A percentile compares a stretch with the other conserved stretches of the same genome.
These are phyloP conservation scores for Fagus sylvatica DNA, from an alignment of 306 rosid genomes.

Conservation along the genomic window DNA sequence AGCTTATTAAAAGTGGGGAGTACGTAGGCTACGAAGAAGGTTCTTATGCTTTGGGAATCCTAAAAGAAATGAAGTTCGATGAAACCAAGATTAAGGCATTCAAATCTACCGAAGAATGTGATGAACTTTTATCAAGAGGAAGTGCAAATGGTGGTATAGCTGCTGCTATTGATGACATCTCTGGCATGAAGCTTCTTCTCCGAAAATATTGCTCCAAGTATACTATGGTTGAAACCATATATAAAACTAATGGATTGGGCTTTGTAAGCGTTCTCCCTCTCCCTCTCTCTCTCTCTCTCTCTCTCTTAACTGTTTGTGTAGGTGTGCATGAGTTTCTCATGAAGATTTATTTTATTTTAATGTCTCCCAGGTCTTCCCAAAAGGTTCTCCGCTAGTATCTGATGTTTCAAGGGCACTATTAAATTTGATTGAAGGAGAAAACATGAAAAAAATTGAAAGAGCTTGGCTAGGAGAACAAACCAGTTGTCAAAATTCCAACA, in stretches of 20 bases:
- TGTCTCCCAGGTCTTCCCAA: conserved; percentile 37
- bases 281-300: neutral
- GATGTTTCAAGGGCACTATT: conserved; percentile 59
- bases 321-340: neutral
- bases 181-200: conserved; percentile 29
- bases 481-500: conserved; percentile 27
- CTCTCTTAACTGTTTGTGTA: neutral
- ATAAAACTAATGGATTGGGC: conserved; percentile 54
- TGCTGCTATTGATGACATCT: conserved; percentile 60
- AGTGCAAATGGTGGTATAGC: conserved; percentile 39
- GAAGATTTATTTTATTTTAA: neutral
- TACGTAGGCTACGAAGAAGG: conserved; percentile 47
- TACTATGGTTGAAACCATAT: conserved; percentile 27
- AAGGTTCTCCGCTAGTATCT: conserved; percentile 44
- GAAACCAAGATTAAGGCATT: conserved; percentile 21
- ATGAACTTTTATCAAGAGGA: conserved; percentile 28
- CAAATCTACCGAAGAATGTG: conserved; percentile 13
- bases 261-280: conserved; percentile 37
- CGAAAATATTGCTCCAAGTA: conserved; percentile 42
- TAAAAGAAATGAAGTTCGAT: conserved; percentile 36
- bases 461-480: conserved; percentile 34
- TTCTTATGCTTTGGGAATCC: conserved; percentile 36
- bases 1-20: conserved; percentile 31
- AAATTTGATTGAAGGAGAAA: conserved; percentile 47
- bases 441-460: conserved; percentile 40